A percentile compares a stretch with the other conserved stretches of the same genome.
phyloP scores from a whole-genome alignment of 495 filamentous ascomycete species.

The Trichocladium uniseriatum region DNA sequence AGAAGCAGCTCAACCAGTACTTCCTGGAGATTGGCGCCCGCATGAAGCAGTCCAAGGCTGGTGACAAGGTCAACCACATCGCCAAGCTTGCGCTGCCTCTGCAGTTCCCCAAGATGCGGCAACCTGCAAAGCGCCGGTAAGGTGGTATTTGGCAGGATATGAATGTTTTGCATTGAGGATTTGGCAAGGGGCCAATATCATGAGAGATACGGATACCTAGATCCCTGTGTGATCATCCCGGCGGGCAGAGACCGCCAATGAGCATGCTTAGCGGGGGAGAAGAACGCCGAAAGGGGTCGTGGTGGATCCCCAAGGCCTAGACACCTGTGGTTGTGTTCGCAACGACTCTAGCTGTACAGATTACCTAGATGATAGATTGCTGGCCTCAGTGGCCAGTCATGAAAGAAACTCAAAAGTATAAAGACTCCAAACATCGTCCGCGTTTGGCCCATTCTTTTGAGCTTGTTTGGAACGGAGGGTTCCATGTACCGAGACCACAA shows the following conservation, averaged over 20 bases:
- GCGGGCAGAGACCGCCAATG: background rate
- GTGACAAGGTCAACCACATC: constrained; percentile 44
- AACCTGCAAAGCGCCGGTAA: constrained; percentile 12
- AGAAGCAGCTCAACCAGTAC: constrained; percentile 53
- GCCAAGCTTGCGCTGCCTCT: constrained; percentile 71
- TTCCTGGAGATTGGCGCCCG: constrained; percentile 78
- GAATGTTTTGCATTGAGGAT: too few relatives aligned
- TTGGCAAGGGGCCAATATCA: too few relatives aligned
- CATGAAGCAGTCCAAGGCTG: constrained; percentile 40
- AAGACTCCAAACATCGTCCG: too few relatives aligned
- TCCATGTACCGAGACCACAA: too few relatives aligned
- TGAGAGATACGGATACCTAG: too few relatives aligned
- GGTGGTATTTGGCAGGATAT: background rate
- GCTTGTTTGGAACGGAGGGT: too few relatives aligned
- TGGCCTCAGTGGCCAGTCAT: background rate
- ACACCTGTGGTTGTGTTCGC: too few relatives aligned
- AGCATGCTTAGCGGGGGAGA: background rate
- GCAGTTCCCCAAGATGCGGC: constrained; percentile 62
- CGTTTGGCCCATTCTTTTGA: too few relatives aligned
- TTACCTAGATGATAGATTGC: background rate
- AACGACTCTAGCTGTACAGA: too few relatives aligned
- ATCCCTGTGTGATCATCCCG: too few relatives aligned
- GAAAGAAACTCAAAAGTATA: background rate
- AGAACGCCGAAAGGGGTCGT: background rate
- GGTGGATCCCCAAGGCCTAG: background rate